Evolutionary conservation across 2,329 filamentous ascomycete species (phyloP), one percentile per base, ranked within the genome.

Genomic region (Stagonosporopsis vannaccii): DNA sequence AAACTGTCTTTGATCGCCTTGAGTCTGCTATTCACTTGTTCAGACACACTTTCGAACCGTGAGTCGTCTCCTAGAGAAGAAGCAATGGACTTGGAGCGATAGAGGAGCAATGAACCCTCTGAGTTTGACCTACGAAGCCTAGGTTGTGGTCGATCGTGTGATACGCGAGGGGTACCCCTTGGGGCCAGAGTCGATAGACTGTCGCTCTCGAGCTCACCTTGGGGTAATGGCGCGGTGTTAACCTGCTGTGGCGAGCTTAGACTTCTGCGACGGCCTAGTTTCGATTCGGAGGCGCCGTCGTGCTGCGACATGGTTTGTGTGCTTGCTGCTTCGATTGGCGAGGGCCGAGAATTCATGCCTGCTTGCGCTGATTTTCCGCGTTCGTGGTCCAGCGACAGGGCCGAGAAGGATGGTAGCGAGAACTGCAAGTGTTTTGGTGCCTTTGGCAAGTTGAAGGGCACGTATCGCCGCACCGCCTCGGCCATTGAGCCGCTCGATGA

Each of bases 1-100:
- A 91, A 86, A 70, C 90, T 96, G 72, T 97, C 93, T 70, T 88
- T 90, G 72, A 98, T 90, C 4, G 94, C 94, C 78, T 96, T 96
- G 70, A 95, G 83, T 37, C 94, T 85, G 65, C 90, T 92, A 68
- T 97, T 98, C 63, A 94, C 89, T 79, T 95, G 91, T 59, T 91
- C 90, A 39, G 88, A 86, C 12, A 96, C 87, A 74, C 95, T 82
- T 45, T 90, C 85, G 74, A 95, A 98, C 40, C 88, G 84, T 35
- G 86, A 86, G 66, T 94, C 91, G 70, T 97, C 91, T 2, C 93
- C 93, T 0, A 96, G 82, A 0, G 92, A 96, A 0, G 92, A 95
- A 0, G 90, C 87, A 23, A 87, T 83, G 0, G 93, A 96, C 2
- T 92, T 79, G 4, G 86, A 87, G 63, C 91, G 87, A 65, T 90